Base-by-base conservation (phyloP, 202 grass and related monocot species). In the Eragrostis tef region DNA sequence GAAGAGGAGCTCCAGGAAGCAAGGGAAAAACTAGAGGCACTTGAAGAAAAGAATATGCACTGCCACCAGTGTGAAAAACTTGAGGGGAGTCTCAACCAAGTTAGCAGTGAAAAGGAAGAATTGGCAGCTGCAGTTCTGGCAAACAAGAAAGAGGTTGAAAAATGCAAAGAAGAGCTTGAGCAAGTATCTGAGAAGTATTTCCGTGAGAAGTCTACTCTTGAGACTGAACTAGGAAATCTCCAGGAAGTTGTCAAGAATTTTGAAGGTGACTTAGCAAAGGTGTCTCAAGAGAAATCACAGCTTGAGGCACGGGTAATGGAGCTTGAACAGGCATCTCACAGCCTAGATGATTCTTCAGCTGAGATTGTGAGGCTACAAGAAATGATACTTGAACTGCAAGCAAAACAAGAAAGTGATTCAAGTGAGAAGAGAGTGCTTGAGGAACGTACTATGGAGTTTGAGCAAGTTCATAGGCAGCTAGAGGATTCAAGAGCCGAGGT, bases 1-100 rank as follows among this genome's bases (percentile, higher is more conserved):
- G 87, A 98, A 79, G 82, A 95, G 68, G 87, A 98, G 65, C 91
- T 98, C 45, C 86, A 78, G 22, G 85, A 95, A 76, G 69, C 73
- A 68, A 90, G 48, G 52, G 83, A 95, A 64, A 83, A 89, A 49
- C 68, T 95, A 43, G 71, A 67, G 67, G 47, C 79, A 41, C 87
- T 94, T 25, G 88, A 95, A 62, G 88, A 88, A 81, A 86, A 93
- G 67, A 91, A 44, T n/a, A 71, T 36, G 36, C 73, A 43, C 6
- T 83, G 73, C 83, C 75, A 89, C 83, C 75, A 89, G 44, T 82
- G 64, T 12, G 73, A 86, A 81, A 83, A 81, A 79, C 80, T 91
- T 64, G 91, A 91, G 61, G 73, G 85, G 48, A 77, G 21, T 80
- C 25, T 84, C 41, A 86, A 79, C 82, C 83, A 77, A 77, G 54